Conservation (phyloP, 1,284 basidiomycete species). For the Leccinum solheimii region DNA sequence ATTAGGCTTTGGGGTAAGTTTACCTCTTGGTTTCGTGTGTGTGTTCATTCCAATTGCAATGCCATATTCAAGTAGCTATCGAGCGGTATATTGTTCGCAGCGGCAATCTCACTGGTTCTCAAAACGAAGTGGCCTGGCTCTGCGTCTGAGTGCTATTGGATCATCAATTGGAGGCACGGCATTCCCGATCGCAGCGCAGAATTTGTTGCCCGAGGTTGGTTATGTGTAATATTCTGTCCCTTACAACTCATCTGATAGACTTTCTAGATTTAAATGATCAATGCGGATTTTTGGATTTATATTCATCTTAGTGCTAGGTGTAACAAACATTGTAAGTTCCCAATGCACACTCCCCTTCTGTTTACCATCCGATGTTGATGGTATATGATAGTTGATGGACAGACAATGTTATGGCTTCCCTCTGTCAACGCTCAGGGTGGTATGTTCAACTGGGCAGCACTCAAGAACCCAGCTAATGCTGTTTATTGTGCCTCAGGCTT, state of each 20-base stretch:
- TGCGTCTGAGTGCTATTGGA: conserved; percentile 39
- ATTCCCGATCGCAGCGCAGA: conserved; percentile 41
- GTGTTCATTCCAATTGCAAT: not conserved
- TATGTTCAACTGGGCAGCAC: conserved; percentile 42
- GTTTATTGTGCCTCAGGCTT: conserved; percentile 44
- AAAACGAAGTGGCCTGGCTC: conserved; percentile 24
- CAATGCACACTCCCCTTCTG: not conserved
- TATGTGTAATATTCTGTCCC: conserved; percentile 24
- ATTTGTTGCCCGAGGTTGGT: conserved; percentile 36
- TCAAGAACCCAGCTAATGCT: conserved; percentile 42
- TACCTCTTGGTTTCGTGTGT: not conserved
- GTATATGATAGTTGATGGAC: conserved; percentile 42
- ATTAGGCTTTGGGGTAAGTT: conserved; percentile 39
- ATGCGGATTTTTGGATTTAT: conserved; percentile 49
- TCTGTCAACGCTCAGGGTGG: conserved; percentile 42
- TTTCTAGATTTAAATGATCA: conserved; percentile 42
- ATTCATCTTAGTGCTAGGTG: conserved; percentile 36
- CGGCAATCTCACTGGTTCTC: conserved; percentile 46
- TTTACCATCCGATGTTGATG: conserved; percentile 11
- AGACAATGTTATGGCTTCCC: conserved; percentile 37
- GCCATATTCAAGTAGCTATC: conserved; percentile 4
- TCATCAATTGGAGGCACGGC: conserved; percentile 24
- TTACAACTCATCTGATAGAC: not conserved
- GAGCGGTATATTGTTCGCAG: conserved; percentile 39
- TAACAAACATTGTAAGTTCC: conserved; percentile 38